Evolutionary conservation across 2,329 filamentous ascomycete species (phyloP).

Genomic region (Botrytis porri): DNA sequence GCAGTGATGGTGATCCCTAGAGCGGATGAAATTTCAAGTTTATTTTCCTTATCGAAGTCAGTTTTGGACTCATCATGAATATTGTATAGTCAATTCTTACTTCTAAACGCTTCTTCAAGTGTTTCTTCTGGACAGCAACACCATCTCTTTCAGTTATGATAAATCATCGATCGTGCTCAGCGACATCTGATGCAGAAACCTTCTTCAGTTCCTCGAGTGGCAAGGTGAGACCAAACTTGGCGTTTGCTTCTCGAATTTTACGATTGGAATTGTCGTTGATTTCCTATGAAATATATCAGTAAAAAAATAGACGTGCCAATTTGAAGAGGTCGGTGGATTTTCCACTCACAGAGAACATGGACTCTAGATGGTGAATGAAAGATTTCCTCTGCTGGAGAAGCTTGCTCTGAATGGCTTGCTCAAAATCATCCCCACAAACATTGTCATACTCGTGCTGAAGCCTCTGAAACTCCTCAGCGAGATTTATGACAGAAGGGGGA

Average conservation of each 20-base stretch:
- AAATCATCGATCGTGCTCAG: not conserved
- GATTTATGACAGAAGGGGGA: not conserved
- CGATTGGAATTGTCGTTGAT: not conserved
- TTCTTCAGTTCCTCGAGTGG: not conserved
- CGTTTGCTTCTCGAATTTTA: not conserved
- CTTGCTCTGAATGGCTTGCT: not conserved
- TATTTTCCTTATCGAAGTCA: not conserved
- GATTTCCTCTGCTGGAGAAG: not conserved
- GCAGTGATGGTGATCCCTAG: not conserved
- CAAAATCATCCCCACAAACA: not conserved
- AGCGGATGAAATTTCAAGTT: not conserved
- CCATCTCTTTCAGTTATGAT: not conserved
- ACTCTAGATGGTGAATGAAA: not conserved
- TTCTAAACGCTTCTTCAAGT: not conserved
- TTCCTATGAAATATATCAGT: not conserved
- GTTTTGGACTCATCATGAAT: not conserved
- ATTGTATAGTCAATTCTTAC: not conserved
- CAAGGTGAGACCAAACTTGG: not conserved
- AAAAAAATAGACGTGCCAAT: no score
- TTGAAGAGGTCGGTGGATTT: not conserved
- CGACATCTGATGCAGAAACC: not conserved
- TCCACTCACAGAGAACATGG: not conserved
- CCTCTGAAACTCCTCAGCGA: not conserved
- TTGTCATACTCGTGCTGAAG: not conserved
- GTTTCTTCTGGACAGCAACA: not conserved